phyloP scores from a whole-genome alignment of 2,329 filamentous ascomycete genomes.

The Orbilia brochopaga region DNA sequence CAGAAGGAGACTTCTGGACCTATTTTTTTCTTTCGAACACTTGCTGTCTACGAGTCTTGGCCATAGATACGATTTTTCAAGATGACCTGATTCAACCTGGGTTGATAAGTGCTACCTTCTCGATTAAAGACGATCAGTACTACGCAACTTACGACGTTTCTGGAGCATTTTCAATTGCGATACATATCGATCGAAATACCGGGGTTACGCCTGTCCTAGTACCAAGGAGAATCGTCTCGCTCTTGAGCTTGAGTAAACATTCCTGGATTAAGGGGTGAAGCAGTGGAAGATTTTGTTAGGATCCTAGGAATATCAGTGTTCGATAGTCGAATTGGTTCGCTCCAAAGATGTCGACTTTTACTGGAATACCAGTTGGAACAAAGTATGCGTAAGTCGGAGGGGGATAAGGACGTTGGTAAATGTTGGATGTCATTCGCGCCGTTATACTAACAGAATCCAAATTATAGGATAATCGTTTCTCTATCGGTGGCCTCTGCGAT shows the following conservation, averaged over 20 bases:
- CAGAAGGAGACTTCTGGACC: conserved; percentile 29
- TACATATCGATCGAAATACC: too few species aligned
- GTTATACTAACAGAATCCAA: conserved; percentile 12
- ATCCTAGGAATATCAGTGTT: background rate
- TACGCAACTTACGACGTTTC: too few species aligned
- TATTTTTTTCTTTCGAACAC: conserved; percentile 13
- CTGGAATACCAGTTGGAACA: conserved; percentile 21
- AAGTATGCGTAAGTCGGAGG: conserved; percentile 39
- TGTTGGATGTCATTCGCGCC: background rate
- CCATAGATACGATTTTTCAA: too few species aligned
- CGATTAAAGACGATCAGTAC: too few species aligned
- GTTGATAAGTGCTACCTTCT: too few species aligned
- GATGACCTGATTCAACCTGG: too few species aligned
- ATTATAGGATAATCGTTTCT: conserved; percentile 23
- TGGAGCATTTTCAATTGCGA: too few species aligned
- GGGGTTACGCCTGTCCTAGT: too few species aligned
- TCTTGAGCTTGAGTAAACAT: too few species aligned
- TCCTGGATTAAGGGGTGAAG: too few species aligned
- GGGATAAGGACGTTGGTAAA: background rate
- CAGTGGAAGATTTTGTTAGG: background rate
- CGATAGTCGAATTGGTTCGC: background rate
- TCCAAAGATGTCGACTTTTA: conserved; percentile 23
- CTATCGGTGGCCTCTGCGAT: conserved; percentile 19
- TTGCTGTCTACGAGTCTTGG: too few species aligned
- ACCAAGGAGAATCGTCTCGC: too few species aligned